Percentiles rank a stretch among this genome's conserved stretches.
Evolutionary conservation across 768 basidiomycete genomes (phyloP).

Genomic region (Tulasnella sp.): DNA sequence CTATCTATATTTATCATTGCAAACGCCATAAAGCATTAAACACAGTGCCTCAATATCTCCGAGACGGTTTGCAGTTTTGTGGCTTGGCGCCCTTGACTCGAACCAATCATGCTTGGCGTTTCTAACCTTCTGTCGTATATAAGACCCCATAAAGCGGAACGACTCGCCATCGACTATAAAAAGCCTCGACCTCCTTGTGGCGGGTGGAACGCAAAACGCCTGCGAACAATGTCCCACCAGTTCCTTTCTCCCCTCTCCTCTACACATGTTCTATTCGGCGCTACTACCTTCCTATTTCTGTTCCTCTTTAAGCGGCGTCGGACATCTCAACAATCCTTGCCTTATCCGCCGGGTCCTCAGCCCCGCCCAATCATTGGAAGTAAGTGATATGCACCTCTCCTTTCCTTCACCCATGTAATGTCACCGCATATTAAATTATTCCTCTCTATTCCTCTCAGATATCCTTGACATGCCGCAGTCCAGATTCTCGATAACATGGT

Average conservation of each 20-base stretch:
- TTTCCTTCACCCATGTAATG: neutral
- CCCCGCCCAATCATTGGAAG: neutral
- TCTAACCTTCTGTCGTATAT: too few relatives aligned
- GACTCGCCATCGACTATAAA: too few relatives aligned
- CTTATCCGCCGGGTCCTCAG: neutral
- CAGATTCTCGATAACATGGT: neutral
- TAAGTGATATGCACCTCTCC: neutral
- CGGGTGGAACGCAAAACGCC: too few relatives aligned
- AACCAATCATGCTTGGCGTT: too few relatives aligned
- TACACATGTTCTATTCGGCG: neutral
- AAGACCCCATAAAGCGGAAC: too few relatives aligned
- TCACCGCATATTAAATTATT: neutral
- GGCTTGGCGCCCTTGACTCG: too few relatives aligned
- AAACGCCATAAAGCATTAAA: too few relatives aligned
- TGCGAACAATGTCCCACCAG: constrained; percentile 38
- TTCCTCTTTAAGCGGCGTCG: neutral
- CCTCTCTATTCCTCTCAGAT: neutral
- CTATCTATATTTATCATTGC: too few relatives aligned
- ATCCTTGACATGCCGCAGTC: neutral
- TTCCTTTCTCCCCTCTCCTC: neutral
- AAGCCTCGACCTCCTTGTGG: too few relatives aligned
- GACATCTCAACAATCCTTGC: neutral
- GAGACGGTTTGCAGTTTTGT: too few relatives aligned
- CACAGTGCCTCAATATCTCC: too few relatives aligned
- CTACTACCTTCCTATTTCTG: neutral